phyloP scores from a whole-genome alignment of 768 basidiomycete species.

The Botryobasidium botryosum region DNA sequence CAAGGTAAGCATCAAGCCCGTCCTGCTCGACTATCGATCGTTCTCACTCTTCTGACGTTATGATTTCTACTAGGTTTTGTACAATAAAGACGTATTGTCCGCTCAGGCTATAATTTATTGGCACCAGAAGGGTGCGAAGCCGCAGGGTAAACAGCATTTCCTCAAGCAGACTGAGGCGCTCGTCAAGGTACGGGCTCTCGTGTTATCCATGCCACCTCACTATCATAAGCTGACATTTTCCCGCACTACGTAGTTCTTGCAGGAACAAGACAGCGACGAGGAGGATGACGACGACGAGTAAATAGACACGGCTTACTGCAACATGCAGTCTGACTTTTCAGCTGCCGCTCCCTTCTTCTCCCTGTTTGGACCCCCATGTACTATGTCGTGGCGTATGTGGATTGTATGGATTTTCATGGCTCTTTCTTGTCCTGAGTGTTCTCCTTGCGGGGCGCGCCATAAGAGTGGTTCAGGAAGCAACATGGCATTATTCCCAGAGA shows the following conservation, averaged over 20 bases:
- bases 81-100: slow-evolving; percentile 89
- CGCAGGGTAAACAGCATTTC: slow-evolving; percentile 91
- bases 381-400: no score
- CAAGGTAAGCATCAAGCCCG: slow-evolving; percentile 33
- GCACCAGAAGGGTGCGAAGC: slow-evolving; percentile 92
- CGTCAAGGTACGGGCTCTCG: slow-evolving; percentile 49
- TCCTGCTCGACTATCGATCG: neutral
- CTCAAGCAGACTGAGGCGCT: slow-evolving; percentile 72
- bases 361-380: no score
- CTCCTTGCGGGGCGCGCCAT: no score
- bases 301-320: no score
- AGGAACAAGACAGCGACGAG: slow-evolving; percentile 57
- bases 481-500: no score
- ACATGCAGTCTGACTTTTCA: no score
- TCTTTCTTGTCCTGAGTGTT: no score
- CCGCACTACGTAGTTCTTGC: slow-evolving; percentile 46
- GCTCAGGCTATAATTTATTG: slow-evolving; percentile 97
- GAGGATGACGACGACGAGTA: slow-evolving; percentile 45
- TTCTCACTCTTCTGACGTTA: slow-evolving; percentile 3
- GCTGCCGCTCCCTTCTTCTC: neutral
- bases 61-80: slow-evolving; percentile 48
- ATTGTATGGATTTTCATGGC: no score
- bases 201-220: slow-evolving; percentile 6
- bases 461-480: no score
- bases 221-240: slow-evolving; percentile 2